phyloP scores from a whole-genome alignment of 1,139 yeast genomes.

The Magnusiomyces fungicola region DNA sequence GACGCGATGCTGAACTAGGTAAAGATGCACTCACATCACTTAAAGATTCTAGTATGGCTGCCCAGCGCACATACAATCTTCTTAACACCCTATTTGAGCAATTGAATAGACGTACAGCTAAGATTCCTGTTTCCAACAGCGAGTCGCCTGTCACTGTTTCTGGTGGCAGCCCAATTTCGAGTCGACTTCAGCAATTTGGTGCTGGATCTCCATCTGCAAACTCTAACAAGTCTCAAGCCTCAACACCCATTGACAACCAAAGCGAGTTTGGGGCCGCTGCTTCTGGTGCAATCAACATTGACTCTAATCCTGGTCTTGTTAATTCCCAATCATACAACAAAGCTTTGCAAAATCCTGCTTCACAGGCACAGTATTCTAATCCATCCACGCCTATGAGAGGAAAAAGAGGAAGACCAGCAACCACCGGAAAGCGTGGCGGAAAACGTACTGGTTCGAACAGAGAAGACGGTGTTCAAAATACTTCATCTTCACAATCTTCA shows the following conservation, averaged over 20 bases:
- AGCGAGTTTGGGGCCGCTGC: no score
- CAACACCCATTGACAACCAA: no score
- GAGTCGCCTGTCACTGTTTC: no score
- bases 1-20: slow-evolving; percentile 75
- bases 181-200: no score
- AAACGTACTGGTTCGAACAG: not conserved
- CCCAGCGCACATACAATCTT: slow-evolving; percentile 70
- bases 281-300: slow-evolving; percentile 1
- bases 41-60: slow-evolving; percentile 70
- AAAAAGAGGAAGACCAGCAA: slow-evolving; percentile 5
- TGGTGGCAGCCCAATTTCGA: no score
- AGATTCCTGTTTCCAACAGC: slow-evolving; percentile 7
- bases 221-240: no score
- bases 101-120: slow-evolving; percentile 31
- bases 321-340: not conserved
- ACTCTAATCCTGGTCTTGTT: not conserved
- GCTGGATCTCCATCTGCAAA: no score
- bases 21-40: slow-evolving; percentile 63
- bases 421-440: slow-evolving; percentile 2
- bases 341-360: no score
- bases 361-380: no score
- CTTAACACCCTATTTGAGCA: slow-evolving; percentile 77
- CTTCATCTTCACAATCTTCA: no score
- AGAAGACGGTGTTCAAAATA: no score
- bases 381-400: slow-evolving; percentile 1